A percentile compares a stretch with the other conserved stretches of the same genome.
Evolutionary conservation across 179 eudicot genomes (phyloP).

Genomic region (Camellia oleifera): DNA sequence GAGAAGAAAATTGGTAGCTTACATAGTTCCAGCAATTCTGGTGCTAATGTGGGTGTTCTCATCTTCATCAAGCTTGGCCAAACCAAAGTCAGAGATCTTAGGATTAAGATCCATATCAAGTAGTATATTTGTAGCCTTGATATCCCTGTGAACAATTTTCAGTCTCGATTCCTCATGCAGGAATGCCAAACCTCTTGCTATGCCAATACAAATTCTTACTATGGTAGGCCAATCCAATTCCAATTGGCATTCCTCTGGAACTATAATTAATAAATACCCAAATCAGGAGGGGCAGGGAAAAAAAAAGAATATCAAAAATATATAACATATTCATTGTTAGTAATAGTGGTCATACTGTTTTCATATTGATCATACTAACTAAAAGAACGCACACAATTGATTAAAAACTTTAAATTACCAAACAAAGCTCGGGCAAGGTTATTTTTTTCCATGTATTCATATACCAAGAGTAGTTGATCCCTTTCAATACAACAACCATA

Average conservation of each 20-base stretch:
- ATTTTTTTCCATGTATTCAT: conserved; percentile 38
- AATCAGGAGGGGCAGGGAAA: neutral
- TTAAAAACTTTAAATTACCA: conserved; percentile 18
- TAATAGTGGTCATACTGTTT: no score
- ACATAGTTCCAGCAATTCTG: conserved; percentile 36
- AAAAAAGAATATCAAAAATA: no score
- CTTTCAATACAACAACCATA: conserved; percentile 32
- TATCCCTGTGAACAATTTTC: conserved; percentile 33
- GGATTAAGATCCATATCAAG: conserved; percentile 34
- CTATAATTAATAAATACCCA: neutral
- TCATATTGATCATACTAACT: no score
- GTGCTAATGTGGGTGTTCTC: conserved; percentile 34
- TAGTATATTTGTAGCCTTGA: conserved; percentile 30
- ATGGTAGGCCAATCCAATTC: conserved; percentile 31
- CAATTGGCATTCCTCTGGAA: conserved; percentile 23
- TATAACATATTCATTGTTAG: neutral
- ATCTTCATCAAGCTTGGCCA: conserved; percentile 35
- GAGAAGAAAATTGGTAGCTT: neutral
- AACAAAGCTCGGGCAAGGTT: conserved; percentile 30
- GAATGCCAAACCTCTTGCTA: conserved; percentile 30
- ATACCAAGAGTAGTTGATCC: conserved; percentile 27
- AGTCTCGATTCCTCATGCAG: conserved; percentile 33
- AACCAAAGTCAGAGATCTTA: conserved; percentile 36
- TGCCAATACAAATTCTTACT: conserved; percentile 28
- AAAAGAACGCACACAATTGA: neutral